A percentile compares a stretch with the other conserved stretches of the same genome.
phyloP scores from a whole-genome alignment of 2,329 filamentous ascomycete genomes.

The Chrysoporthe puriensis region DNA sequence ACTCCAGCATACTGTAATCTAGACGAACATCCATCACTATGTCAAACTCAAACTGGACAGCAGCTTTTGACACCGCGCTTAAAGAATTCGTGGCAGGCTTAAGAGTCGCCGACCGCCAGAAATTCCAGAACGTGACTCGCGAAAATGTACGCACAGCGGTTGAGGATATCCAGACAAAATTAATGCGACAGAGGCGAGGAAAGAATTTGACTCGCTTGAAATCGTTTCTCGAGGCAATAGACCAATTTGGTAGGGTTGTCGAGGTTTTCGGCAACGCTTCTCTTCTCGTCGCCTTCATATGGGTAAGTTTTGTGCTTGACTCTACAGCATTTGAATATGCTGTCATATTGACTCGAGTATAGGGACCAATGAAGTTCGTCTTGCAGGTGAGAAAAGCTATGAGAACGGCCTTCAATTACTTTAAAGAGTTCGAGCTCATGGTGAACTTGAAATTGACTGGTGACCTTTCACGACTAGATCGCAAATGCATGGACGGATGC shows the following conservation, averaged over 20 bases:
- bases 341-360: neutral
- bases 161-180: neutral
- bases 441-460: too few relatives aligned
- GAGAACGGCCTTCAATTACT: too few relatives aligned
- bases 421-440: neutral
- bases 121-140: neutral
- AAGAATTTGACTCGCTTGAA: constrained; percentile 9
- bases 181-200: constrained; percentile 2
- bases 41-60: neutral
- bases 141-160: neutral
- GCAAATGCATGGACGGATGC: constrained; percentile 10
- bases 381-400: constrained; percentile 3
- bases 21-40: neutral
- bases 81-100: constrained; percentile 6
- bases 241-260: constrained; percentile 11
- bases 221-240: constrained; percentile 12
- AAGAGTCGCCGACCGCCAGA: neutral
- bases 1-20: neutral
- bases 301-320: constrained; percentile 1
- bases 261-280: constrained; percentile 14
- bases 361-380: constrained; percentile 17
- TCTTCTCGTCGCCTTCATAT: constrained; percentile 10
- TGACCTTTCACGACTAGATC: neutral
- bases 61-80: neutral
- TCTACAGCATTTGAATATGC: neutral